Evolutionary conservation across 2,329 filamentous ascomycete species (phyloP), one percentile per base, ranked within the genome.

Genomic region (Neofusicoccum sp.): DNA sequence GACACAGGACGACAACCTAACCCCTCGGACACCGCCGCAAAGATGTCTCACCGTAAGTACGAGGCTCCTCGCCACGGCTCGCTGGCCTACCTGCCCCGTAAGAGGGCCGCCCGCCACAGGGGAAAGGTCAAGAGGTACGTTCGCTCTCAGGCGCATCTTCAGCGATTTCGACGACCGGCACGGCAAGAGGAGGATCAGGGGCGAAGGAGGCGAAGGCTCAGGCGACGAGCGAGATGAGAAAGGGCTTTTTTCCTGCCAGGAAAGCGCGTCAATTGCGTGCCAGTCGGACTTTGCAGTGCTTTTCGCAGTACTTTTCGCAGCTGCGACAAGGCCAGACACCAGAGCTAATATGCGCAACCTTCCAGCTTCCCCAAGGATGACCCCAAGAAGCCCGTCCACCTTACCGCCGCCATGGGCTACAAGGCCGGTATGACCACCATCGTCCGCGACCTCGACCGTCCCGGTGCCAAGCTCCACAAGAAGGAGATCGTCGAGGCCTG

Each of bases 341-440:
- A 34, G 8, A 33, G 41, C 58, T 61, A 45, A 61, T 47, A 45
- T 54, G 38, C 24, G 40, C 43, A 30, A 28, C 36, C 20, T 20
- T 61, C 72, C 76, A 96, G 91, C 82, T 99, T 99, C 89, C 95
- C 95, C 78, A 98, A 98, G 89, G 95, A 99, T 90, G 93, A 99
- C 86, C 85, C 92, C 77, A 98, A 98, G 90, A 96, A 98, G 89
- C 91, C 93, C 76, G 91, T 97, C 80, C 95, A 99, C 87, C 88
- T 99, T 76, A 99, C 95, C 68, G 95, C 95, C 76, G 83, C 91
- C 76, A 93, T 98, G 89, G 95, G 95, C 80, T 99, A 99, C 89
- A 99, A 99, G 91, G 95, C 95, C 79, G 95, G 95, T 81, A 99
- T 99, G 95, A 97, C 92, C 81, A 99, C 95, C 76, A 95, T 98